Evolutionary conservation across 2,329 filamentous ascomycete species (phyloP).

Genomic region (Geosmithia morbida): DNA sequence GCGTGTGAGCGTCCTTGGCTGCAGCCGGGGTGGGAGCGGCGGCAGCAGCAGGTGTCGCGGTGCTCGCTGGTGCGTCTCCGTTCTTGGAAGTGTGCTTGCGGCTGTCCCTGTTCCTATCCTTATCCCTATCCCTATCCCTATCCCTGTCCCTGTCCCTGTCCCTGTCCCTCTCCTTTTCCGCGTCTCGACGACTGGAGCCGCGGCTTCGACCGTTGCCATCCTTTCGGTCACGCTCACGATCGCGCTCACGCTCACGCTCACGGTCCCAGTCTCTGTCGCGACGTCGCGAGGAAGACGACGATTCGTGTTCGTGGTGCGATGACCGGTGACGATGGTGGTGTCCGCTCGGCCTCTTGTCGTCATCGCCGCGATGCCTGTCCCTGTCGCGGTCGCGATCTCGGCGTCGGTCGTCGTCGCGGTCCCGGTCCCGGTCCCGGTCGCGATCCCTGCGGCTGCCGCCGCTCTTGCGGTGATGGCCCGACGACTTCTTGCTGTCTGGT

Average conservation of each 20-base stretch:
- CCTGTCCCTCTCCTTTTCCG: too few relatives aligned
- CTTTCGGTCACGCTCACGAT: constrained; percentile 16
- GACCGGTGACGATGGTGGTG: constrained; percentile 6
- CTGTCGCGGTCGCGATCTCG: constrained; percentile 29
- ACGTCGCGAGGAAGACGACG: constrained; percentile 12
- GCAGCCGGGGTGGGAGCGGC: constrained; percentile 4
- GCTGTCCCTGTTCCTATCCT: constrained; percentile 10
- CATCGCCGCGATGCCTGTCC: constrained; percentile 24
- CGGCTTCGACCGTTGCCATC: constrained; percentile 20
- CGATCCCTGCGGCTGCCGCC: constrained; percentile 37
- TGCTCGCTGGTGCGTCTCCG: constrained; percentile 6
- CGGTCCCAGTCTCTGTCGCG: constrained; percentile 18
- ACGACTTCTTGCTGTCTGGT: constrained; percentile 39
- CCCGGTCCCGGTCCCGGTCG: constrained; percentile 34
- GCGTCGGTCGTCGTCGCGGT: constrained; percentile 20
- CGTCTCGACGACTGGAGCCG: not conserved
- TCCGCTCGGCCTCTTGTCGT: constrained; percentile 23
- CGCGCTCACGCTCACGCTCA: constrained; percentile 12
- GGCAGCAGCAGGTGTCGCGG: constrained; percentile 10
- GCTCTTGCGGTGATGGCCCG: constrained; percentile 26
- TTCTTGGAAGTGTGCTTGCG: constrained; percentile 18
- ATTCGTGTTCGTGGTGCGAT: constrained; percentile 27
- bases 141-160: constrained; percentile 4
- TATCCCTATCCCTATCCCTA: constrained; percentile 19
- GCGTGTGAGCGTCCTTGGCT: constrained; percentile 45